A percentile compares a stretch with the other conserved stretches of the same genome.
Evolutionary conservation across 306 rosid genomes (phyloP).

Genomic region (Prunus fruticosa): DNA sequence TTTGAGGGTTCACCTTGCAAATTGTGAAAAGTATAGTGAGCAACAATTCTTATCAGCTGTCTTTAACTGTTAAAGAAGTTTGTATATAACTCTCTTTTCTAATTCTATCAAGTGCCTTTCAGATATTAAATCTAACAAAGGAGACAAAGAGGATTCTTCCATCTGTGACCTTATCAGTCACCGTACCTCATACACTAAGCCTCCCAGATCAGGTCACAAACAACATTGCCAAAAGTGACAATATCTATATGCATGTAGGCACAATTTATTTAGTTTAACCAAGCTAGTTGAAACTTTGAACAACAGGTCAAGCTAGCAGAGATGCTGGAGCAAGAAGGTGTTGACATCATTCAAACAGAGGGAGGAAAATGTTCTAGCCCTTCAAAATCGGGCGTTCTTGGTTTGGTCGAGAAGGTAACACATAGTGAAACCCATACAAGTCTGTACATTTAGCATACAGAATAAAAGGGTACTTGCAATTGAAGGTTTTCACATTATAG

Average conservation of each 20-base stretch:
- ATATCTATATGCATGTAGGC: not conserved
- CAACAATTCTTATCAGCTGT: not conserved
- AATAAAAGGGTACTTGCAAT: not conserved
- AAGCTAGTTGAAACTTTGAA: not conserved
- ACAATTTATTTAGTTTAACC: not conserved
- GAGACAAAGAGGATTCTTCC: slow-evolving; percentile 80
- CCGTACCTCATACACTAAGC: slow-evolving; percentile 92
- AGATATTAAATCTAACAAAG: slow-evolving; percentile 76
- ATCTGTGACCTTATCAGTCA: slow-evolving; percentile 64
- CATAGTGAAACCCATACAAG: not conserved
- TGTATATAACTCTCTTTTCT: not conserved
- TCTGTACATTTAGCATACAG: not conserved
- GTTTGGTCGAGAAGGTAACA: slow-evolving; percentile 91
- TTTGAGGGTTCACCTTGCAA: not conserved
- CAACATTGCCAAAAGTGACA: slow-evolving; percentile 4
- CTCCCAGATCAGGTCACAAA: slow-evolving; percentile 84
- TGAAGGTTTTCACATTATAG: not conserved
- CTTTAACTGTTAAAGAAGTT: too few species aligned
- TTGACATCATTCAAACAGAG: slow-evolving; percentile 87
- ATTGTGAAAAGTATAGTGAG: not conserved
- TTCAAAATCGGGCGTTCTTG: slow-evolving; percentile 73
- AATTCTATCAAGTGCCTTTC: not conserved
- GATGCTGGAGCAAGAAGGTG: slow-evolving; percentile 77
- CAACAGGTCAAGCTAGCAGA: slow-evolving; percentile 90
- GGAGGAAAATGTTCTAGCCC: slow-evolving; percentile 91